A percentile compares a stretch with the other conserved stretches of the same genome.
Conservation (phyloP, 1,284 basidiomycete species). For the Fomitopsis palustris region DNA sequence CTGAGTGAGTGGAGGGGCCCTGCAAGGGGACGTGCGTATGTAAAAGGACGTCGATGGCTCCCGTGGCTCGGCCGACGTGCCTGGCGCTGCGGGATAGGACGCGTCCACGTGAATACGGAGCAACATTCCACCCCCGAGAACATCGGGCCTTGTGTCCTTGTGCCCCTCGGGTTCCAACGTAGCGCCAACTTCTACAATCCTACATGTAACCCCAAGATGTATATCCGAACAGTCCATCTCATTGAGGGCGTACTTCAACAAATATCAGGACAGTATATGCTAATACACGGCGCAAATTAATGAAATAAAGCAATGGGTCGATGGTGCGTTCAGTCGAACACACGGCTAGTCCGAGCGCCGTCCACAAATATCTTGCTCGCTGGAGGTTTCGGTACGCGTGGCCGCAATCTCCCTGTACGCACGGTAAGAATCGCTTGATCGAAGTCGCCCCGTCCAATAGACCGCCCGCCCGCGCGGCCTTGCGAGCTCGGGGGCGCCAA, state of each 20-base stretch:
- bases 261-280: background rate
- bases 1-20: too few relatives aligned
- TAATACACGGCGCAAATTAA: background rate
- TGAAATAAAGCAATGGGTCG: slow-evolving; percentile 13
- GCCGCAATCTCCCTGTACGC: slow-evolving; percentile 60
- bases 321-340: slow-evolving; percentile 25
- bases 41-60: too few relatives aligned
- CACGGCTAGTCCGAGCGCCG: slow-evolving; percentile 45
- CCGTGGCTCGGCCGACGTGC: too few relatives aligned
- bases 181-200: too few relatives aligned
- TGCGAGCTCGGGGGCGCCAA: slow-evolving; percentile 35
- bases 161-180: too few relatives aligned
- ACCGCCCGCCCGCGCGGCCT: slow-evolving; percentile 40
- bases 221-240: background rate
- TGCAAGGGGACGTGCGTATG: too few relatives aligned
- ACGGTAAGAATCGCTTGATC: slow-evolving; percentile 83
- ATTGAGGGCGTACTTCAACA: background rate
- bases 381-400: slow-evolving; percentile 44
- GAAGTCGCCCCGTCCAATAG: slow-evolving; percentile 71
- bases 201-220: too few relatives aligned
- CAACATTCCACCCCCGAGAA: too few relatives aligned
- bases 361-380: slow-evolving; percentile 82
- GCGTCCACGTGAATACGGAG: too few relatives aligned
- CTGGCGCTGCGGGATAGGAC: too few relatives aligned
- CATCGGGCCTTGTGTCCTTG: too few relatives aligned